Conservation (phyloP, 2,329 filamentous ascomycete species). For the Penicillium sp. region DNA sequence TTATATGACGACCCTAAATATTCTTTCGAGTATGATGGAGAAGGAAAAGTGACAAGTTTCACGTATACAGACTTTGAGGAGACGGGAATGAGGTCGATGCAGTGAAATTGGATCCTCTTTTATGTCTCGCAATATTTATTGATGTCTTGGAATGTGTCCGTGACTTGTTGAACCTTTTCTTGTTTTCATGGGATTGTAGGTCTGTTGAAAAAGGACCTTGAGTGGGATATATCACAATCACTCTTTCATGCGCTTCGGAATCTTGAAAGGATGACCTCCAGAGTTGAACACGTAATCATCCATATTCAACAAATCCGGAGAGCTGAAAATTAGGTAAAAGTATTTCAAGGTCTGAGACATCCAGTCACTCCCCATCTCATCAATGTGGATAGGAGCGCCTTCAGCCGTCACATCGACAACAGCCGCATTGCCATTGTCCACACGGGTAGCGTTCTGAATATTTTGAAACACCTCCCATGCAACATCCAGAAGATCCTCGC, state of each 20-base stretch:
- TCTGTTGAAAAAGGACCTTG: too few relatives aligned
- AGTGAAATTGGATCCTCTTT: too few relatives aligned
- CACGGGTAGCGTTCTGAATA: constrained; percentile 68
- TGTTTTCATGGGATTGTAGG: too few relatives aligned
- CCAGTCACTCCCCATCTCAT: constrained; percentile 90
- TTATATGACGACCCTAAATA: too few relatives aligned
- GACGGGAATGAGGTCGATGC: too few relatives aligned
- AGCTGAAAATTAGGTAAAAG: constrained; percentile 80
- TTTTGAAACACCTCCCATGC: constrained; percentile 86
- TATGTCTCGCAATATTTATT: too few relatives aligned
- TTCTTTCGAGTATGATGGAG: too few relatives aligned
- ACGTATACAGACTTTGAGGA: too few relatives aligned
- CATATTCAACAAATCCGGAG: constrained; percentile 66
- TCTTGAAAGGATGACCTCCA: constrained; percentile 57
- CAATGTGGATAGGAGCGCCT: constrained; percentile 44
- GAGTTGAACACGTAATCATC: constrained; percentile 61
- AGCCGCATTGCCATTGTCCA: constrained; percentile 68
- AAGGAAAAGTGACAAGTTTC: too few relatives aligned
- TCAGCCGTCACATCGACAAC: constrained; percentile 28
- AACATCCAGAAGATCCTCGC: constrained; percentile 73
- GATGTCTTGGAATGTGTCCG: too few relatives aligned
- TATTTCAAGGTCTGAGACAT: constrained; percentile 90
- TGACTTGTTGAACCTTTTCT: too few relatives aligned
- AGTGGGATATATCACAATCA: too few relatives aligned
- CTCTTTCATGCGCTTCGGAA: constrained; percentile 30